Conservation (phyloP, 306 rosid genomes). For the Ziziphus jujuba region DNA sequence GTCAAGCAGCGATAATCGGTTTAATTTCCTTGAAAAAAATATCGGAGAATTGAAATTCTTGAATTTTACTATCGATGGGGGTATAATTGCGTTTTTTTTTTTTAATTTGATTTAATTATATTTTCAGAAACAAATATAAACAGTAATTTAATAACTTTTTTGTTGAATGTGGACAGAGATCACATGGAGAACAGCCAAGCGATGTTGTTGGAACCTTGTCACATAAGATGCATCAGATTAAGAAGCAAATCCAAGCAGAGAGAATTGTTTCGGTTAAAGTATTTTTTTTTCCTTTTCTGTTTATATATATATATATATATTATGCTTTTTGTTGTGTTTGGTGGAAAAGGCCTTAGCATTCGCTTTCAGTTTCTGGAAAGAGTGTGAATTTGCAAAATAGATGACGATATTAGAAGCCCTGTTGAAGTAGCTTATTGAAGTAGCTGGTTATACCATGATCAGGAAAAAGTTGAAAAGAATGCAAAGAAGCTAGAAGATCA, state of each 20-base stretch:
- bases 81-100: background rate
- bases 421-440: too few relatives aligned
- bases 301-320: background rate
- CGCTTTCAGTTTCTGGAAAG: too few relatives aligned
- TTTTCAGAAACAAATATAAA: background rate
- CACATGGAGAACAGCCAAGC: constrained; percentile 40
- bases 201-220: constrained; percentile 48
- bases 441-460: background rate
- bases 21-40: constrained; percentile 6
- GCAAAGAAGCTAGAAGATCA: constrained; percentile 55
- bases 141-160: background rate
- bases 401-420: too few relatives aligned
- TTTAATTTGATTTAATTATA: background rate
- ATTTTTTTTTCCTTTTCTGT: constrained; percentile 23
- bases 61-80: background rate
- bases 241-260: constrained; percentile 75
- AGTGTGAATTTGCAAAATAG: too few relatives aligned
- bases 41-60: constrained; percentile 6
- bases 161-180: constrained; percentile 34
- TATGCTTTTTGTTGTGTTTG: background rate
- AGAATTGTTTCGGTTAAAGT: constrained; percentile 57
- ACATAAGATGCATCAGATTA: constrained; percentile 64
- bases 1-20: too few relatives aligned
- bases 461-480: constrained; percentile 75
- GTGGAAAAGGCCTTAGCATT: background rate